A percentile compares a stretch with the other conserved stretches of the same genome.
phyloP scores from a whole-genome alignment of 2,329 filamentous ascomycete genomes.

The Epichloe sp. region DNA sequence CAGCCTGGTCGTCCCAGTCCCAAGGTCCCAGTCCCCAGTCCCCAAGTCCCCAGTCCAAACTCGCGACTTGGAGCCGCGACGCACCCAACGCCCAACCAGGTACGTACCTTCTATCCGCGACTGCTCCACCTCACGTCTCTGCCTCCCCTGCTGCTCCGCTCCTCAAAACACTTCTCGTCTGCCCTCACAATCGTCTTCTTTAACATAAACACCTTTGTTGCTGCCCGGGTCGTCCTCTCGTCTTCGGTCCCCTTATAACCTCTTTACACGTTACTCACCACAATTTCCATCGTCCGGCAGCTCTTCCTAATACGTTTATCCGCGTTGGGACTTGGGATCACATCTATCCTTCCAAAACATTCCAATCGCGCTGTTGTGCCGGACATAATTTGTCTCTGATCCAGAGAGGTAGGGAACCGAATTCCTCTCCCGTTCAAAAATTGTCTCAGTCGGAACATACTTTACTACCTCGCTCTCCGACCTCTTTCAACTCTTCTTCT shows the following conservation, averaged over 20 bases:
- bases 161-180: constrained; percentile 24
- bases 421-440: constrained; percentile 15
- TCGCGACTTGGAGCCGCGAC: constrained; percentile 7
- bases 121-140: constrained; percentile 12
- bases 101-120: constrained; percentile 10
- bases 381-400: constrained; percentile 18
- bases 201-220: constrained; percentile 22
- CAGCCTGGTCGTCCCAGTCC: neutral
- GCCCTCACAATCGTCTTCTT: constrained; percentile 19
- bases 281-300: constrained; percentile 12
- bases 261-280: constrained; percentile 12
- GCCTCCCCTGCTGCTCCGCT: constrained; percentile 20
- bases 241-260: constrained; percentile 8
- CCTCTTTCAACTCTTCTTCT: constrained; percentile 2
- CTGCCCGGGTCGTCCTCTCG: constrained; percentile 13
- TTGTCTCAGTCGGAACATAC: constrained; percentile 17
- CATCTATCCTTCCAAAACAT: constrained; percentile 20
- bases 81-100: neutral
- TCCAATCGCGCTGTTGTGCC: constrained; percentile 23
- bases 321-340: constrained; percentile 15
- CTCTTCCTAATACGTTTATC: constrained; percentile 17
- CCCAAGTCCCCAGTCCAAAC: neutral
- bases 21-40: neutral
- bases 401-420: constrained; percentile 23
- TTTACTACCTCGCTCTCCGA: constrained; percentile 7